Percentiles rank a stretch among this genome's conserved stretches.
phyloP scores from a whole-genome alignment of 441 rosid species.

The Pelargonium cotyledonis region DNA sequence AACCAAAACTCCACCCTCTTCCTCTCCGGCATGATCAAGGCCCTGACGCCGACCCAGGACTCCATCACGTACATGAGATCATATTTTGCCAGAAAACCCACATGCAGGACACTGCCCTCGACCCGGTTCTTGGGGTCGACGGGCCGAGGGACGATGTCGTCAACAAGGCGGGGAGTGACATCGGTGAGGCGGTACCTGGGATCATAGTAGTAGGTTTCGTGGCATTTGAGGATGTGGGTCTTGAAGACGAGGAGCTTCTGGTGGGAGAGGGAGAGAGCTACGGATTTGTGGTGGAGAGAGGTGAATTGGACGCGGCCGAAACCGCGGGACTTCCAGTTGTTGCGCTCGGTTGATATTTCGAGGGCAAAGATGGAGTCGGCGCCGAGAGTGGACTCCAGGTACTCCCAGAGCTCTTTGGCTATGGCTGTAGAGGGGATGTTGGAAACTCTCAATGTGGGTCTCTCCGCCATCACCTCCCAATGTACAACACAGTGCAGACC shows the following conservation, averaged over 20 bases:
- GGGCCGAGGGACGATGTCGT: conserved; percentile 66
- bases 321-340: conserved; percentile 74
- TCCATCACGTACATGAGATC: conserved; percentile 45
- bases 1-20: conserved; percentile 70
- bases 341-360: too few species aligned
- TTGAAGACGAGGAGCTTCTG: conserved; percentile 43
- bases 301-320: conserved; percentile 74
- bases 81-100: conserved; percentile 47
- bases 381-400: too few species aligned
- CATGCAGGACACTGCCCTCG: conserved; percentile 40
- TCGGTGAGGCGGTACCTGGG: conserved; percentile 29
- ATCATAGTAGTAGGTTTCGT: conserved; percentile 31
- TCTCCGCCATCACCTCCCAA: too few species aligned
- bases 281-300: conserved; percentile 38
- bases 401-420: too few species aligned
- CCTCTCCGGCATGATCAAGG: conserved; percentile 79
- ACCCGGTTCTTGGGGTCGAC: conserved; percentile 31
- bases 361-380: too few species aligned
- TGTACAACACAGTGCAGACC: too few species aligned
- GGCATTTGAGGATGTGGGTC: conserved; percentile 41
- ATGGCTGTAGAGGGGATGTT: too few species aligned
- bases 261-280: conserved; percentile 40
- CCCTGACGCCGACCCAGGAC: conserved; percentile 60
- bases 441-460: too few species aligned
- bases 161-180: conserved; percentile 56